A percentile compares a stretch with the other conserved stretches of the same genome.
These are phyloP conservation scores for Neoscytalidium dimidiatum DNA, from an alignment of 2,329 filamentous ascomycete genomes.

Conservation along the genomic window DNA sequence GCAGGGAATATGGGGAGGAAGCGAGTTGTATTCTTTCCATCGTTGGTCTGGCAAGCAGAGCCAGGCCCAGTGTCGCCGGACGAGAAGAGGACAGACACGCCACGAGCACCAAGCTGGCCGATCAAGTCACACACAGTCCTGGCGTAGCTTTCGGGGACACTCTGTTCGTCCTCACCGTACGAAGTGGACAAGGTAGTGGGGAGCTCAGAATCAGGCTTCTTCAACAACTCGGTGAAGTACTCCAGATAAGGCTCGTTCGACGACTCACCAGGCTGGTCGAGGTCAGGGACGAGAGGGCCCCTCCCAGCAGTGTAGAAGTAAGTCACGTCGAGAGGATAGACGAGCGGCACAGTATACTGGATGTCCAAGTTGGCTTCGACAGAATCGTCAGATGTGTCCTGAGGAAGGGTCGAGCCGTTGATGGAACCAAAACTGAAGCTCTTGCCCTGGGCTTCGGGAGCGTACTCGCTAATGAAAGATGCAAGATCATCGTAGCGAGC, in stretches of 20 bases:
- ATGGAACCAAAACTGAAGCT: slow-evolving; percentile 48
- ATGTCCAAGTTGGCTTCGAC: slow-evolving; percentile 54
- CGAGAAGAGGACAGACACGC: slow-evolving; percentile 43
- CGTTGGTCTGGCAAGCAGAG: slow-evolving; percentile 48
- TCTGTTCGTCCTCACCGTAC: slow-evolving; percentile 44
- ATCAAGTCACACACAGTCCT: slow-evolving; percentile 42
- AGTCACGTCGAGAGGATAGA: slow-evolving; percentile 45
- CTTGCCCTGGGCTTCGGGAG: slow-evolving; percentile 42
- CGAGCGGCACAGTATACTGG: slow-evolving; percentile 51
- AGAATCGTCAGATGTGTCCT: slow-evolving; percentile 40
- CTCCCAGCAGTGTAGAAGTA: slow-evolving; percentile 53
- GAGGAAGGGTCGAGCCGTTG: slow-evolving; percentile 39
- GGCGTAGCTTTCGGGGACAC: slow-evolving; percentile 38
- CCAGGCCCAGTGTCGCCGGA: slow-evolving; percentile 43
- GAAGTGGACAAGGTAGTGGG: slow-evolving; percentile 41
- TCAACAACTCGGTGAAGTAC: slow-evolving; percentile 39
- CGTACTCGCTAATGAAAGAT: slow-evolving; percentile 41
- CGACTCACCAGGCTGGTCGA: slow-evolving; percentile 45
- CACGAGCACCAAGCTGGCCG: slow-evolving; percentile 41
- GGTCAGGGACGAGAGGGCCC: slow-evolving; percentile 48
- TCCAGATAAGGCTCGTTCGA: slow-evolving; percentile 51
- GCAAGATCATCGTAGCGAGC: slow-evolving; percentile 50
- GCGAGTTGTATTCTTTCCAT: slow-evolving; percentile 44
- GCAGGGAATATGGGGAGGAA: slow-evolving; percentile 51
- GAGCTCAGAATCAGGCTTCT: slow-evolving; percentile 35